Conservation (phyloP, 352 stramenopile genomes). For the Phytopythium mirpurense region DNA sequence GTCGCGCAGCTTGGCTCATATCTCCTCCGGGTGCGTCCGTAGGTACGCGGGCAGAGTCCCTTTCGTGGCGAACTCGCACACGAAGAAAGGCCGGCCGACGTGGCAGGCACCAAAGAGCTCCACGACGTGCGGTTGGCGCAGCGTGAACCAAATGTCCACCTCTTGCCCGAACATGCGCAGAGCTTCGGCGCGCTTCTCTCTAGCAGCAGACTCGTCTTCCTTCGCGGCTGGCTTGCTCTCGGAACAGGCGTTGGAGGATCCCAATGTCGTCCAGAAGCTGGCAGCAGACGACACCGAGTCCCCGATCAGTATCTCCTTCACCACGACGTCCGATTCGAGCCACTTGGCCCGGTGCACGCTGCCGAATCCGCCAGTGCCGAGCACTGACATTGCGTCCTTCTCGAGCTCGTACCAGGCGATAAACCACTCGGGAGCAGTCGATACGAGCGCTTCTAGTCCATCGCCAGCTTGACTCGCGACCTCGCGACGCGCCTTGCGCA, state of each 20-base stretch:
- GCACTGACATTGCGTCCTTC: background rate
- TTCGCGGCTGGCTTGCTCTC: background rate
- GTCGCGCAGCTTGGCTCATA: constrained; percentile 18
- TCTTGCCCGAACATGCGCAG: background rate
- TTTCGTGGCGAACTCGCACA: background rate
- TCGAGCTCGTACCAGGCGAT: background rate
- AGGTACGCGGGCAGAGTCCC: constrained; percentile 10
- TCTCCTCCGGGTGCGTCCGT: background rate
- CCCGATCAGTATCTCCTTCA: background rate
- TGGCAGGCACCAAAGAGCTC: background rate
- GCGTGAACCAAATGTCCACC: background rate
- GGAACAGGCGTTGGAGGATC: too few relatives aligned
- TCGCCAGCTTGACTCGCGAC: background rate
- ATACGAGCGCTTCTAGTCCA: background rate
- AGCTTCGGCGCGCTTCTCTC: background rate
- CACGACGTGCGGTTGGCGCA: constrained; percentile 1
- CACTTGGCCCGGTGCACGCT: background rate
- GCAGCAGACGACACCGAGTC: too few relatives aligned
- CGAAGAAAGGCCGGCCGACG: background rate
- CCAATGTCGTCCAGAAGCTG: too few relatives aligned
- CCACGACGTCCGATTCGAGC: background rate
- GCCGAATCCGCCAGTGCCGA: background rate
- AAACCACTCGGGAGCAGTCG: background rate
- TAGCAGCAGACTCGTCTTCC: too few relatives aligned
- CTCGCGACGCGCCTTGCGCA: background rate